These are phyloP conservation scores for Trichomonas tenax DNA, from an alignment of 208 protist genomes.

Conservation along the genomic window DNA sequence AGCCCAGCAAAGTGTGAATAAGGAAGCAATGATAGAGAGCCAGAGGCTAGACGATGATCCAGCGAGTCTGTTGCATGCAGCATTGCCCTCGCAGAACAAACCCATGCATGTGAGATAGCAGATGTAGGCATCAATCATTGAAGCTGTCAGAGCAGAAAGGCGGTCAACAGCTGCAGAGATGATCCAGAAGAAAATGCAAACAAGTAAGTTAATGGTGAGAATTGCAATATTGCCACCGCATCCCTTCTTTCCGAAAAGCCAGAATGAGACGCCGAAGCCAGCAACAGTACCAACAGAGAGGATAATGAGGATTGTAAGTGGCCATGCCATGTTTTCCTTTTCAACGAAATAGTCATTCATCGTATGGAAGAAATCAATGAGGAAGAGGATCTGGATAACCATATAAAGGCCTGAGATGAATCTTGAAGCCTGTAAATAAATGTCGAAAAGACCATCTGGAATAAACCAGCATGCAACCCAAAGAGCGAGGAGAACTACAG, in stretches of 20 bases:
- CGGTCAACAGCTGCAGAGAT: not conserved
- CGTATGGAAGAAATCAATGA: not conserved
- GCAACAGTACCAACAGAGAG: not conserved
- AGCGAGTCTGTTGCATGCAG: not conserved
- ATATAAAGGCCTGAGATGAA: not conserved
- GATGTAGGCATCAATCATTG: not conserved
- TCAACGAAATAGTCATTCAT: not conserved
- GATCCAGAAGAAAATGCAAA: not conserved
- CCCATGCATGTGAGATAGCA: not conserved
- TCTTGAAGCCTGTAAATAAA: not conserved
- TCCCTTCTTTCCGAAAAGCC: not conserved
- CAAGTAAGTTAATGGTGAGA: not conserved
- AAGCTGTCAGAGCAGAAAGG: not conserved
- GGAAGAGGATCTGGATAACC: not conserved
- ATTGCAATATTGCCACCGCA: not conserved
- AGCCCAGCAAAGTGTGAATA: not conserved
- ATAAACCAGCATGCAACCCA: not conserved
- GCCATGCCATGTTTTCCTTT: not conserved
- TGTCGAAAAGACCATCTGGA: not conserved
- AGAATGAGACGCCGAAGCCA: not conserved
- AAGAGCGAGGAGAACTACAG: not conserved
- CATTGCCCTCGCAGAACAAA: not conserved
- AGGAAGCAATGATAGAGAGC: not conserved
- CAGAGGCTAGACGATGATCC: not conserved
- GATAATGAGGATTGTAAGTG: not conserved